Evolutionary conservation across 257 asterid genomes (phyloP), one percentile per base, ranked within the genome.

Genomic region (Verbascum thapsus): DNA sequence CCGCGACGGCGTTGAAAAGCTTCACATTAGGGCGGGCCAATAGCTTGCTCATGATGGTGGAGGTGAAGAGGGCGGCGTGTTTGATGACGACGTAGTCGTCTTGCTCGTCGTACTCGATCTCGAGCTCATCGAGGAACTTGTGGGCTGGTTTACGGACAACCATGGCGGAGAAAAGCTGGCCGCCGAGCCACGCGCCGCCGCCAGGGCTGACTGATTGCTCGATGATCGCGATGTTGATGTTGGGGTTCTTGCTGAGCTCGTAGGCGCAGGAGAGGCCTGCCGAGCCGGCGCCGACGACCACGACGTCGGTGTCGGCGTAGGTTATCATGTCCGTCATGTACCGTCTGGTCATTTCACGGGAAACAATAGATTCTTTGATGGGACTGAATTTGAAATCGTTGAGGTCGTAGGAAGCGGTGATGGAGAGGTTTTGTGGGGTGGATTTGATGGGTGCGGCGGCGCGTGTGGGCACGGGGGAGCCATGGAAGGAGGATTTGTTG

Each of bases 111-210:
- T 87, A 84, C 41, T 76, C 88, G 44, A 87, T 42, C n/a, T 74
- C 84, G 1, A 84, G 87, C 73, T 87, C 92, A 38, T 87, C 88
- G 43, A 87, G 62, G 84, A 84, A 87, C 23, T 67, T 76, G 68
- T 87, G 92, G 0, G 95, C 90, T 1, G 91, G 89, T 53, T 85
- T 87, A 1, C 95, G 79, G 12, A 87, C 90, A 54, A 87, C 73
- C 95, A 87, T 85, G 42, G 92, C 88, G 3, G 92, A 87, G 72
- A 87, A 87, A 13, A 87, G 72, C 69, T 87, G 95, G 18, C 95
- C 90, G 0, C 95, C 95, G n/a, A 87, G 84, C 95, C 95, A 87
- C 8, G 95, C 94, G 19, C 94, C 95, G 0, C 92, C 95, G 6
- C 95, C 92, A 3, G 95, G 95, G 75, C 90, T 81, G 40, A 84